These are phyloP conservation scores for Claviceps paspali DNA, from an alignment of 2,329 filamentous ascomycete species.

Conservation along the genomic window DNA sequence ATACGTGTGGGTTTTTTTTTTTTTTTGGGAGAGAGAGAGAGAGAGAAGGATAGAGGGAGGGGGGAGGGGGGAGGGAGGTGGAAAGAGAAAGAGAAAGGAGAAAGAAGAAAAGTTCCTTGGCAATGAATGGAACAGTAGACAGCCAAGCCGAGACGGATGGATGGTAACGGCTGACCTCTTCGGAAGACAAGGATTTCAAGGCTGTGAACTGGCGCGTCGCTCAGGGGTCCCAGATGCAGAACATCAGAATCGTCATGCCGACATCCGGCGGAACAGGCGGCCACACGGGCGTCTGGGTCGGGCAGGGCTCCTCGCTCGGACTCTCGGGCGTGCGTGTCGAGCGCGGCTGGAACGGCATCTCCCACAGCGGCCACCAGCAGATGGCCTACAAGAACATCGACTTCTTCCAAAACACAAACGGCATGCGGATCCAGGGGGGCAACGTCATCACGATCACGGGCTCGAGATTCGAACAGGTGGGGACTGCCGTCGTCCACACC, in stretches of 20 bases:
- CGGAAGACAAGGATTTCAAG: constrained; percentile 17
- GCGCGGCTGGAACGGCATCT: constrained; percentile 26
- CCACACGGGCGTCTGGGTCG: constrained; percentile 25
- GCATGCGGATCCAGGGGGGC: constrained; percentile 15
- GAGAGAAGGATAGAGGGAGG: too few relatives aligned
- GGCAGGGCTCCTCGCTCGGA: constrained; percentile 25
- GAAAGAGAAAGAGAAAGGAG: too few relatives aligned
- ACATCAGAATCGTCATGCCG: constrained; percentile 27
- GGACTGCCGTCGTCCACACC: constrained; percentile 20
- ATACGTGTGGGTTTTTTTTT: too few relatives aligned
- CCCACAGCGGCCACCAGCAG: constrained; percentile 27
- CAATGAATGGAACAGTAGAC: too few relatives aligned
- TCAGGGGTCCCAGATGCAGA: constrained; percentile 25
- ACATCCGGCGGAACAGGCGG: constrained; percentile 18
- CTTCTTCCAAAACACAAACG: constrained; percentile 26
- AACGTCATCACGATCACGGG: constrained; percentile 24
- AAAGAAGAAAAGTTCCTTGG: too few relatives aligned
- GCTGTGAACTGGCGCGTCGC: constrained; percentile 30
- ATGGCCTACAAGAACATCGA: constrained; percentile 27
- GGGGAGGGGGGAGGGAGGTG: too few relatives aligned
- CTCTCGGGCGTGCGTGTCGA: constrained; percentile 26
- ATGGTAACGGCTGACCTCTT: background rate
- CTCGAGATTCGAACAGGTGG: constrained; percentile 25
- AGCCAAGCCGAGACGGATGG: too few relatives aligned
- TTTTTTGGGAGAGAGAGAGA: too few relatives aligned